These are phyloP conservation scores for Trichoderma reesei DNA, from an alignment of 495 filamentous ascomycete genomes.

Conservation along the genomic window DNA sequence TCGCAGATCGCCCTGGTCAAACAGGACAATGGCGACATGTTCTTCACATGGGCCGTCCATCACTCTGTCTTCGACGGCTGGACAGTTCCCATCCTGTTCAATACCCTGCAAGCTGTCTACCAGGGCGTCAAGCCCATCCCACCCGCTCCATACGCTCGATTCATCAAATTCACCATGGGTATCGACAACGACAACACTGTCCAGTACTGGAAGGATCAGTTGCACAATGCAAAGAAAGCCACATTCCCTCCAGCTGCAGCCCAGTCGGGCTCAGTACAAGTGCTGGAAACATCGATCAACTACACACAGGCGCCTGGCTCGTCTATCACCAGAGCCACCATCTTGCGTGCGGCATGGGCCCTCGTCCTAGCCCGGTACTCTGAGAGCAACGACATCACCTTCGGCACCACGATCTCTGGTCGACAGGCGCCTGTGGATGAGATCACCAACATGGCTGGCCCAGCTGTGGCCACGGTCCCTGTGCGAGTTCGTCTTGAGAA, in stretches of 20 bases:
- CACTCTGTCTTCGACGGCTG: constrained; percentile 12
- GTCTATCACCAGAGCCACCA: constrained; percentile 24
- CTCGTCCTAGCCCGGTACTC: constrained; percentile 24
- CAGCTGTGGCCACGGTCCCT: constrained; percentile 51
- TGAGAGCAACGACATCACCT: constrained; percentile 33
- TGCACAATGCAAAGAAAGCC: not conserved
- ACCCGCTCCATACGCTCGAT: not conserved
- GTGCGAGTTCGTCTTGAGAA: constrained; percentile 25
- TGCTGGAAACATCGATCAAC: constrained; percentile 11
- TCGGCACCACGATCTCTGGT: constrained; percentile 34
- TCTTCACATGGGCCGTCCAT: constrained; percentile 11
- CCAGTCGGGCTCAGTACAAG: not conserved
- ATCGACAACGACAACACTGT: not conserved
- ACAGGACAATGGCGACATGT: not conserved
- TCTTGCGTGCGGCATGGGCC: constrained; percentile 26
- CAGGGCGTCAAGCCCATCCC: not conserved
- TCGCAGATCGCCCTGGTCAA: not conserved
- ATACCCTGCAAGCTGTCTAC: not conserved
- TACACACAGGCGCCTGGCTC: constrained; percentile 18
- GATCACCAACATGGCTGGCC: constrained; percentile 39
- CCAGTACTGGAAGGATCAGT: constrained; percentile 6
- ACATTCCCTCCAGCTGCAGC: not conserved
- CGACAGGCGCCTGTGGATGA: constrained; percentile 22
- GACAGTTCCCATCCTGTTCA: not conserved
- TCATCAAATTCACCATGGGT: not conserved